phyloP scores from a whole-genome alignment of 257 asterid genomes.

The Solanum chilense region DNA sequence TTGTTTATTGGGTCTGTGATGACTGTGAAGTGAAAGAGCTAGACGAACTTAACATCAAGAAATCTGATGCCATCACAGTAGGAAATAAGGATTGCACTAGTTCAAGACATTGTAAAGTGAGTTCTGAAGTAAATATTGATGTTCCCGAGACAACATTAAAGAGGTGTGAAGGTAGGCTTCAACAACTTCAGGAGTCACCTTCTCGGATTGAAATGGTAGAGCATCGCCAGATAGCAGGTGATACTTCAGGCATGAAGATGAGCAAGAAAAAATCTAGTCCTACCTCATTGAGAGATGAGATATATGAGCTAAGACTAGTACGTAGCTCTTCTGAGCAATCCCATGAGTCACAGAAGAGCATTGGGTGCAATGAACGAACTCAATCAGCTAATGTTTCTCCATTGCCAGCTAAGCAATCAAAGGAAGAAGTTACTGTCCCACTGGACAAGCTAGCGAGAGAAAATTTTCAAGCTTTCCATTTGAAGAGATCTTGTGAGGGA shows the following conservation, averaged over 20 bases:
- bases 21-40: not conserved
- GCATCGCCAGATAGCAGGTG: not conserved
- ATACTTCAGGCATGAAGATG: not conserved
- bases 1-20: conserved; percentile 10
- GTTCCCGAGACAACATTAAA: not conserved
- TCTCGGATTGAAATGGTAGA: not conserved
- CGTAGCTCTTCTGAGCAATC: not conserved
- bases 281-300: not conserved
- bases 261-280: conserved; percentile 4
- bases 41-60: not conserved
- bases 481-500: not conserved
- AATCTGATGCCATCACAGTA: not conserved
- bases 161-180: not conserved
- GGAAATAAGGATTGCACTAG: not conserved
- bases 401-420: not conserved
- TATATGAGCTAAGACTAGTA: conserved; percentile 1
- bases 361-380: not conserved
- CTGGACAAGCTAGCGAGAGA: not conserved
- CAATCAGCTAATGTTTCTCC: not conserved
- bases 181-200: not conserved
- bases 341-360: not conserved
- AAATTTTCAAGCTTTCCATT: not conserved
- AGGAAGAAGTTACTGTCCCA: not conserved
- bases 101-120: not conserved
- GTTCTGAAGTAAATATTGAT: not conserved